Base-by-base conservation (phyloP, 2,329 filamentous ascomycete species). In the Rutstroemia sp. region DNA sequence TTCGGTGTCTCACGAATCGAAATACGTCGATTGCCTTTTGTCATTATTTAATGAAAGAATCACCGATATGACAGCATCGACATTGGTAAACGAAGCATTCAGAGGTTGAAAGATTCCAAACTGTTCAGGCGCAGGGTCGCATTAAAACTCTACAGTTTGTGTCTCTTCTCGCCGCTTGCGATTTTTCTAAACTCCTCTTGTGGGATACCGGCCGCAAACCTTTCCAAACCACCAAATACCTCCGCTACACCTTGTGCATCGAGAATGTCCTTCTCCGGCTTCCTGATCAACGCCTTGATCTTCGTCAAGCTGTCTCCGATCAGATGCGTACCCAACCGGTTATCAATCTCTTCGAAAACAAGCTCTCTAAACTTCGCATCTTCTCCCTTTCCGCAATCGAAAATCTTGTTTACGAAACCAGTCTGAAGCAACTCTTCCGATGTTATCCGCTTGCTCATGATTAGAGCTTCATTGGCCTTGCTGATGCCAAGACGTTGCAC, bases 171-270 rank as follows among this genome's bases (percentile, higher is more conserved):
- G 12, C 92, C 91, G 60, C 78, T 83, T 1, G 90, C 90, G 69
- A 97, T 75, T 78, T 88, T 92, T 67, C 79, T 75, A 69, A 97
- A 97, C 76, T 97, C 89, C 70, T 87, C 80, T 76, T 96, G 91
- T 19, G 94, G 94, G 45, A 91, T 78, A 0, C 65, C 68, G 16
- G 63, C 46, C 5, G 27, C 70, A 68, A 97, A 96, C 58, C 91
- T 77, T 60, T 92, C 85, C 68, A 97, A 70, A 0, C 92, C 92
- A 2, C 82, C 86, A 76, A 96, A 92, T 1, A 94, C 89, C 78
- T 97, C 92, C 37, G 81, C 75, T 6, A 91, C 83, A 62, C 89
- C 92, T 75, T 92, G 87, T 56, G 75, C 74, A 72, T 96, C 89
- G 66, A 95, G 70, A 10, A 81, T 66, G 54, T 90, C 87, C 67